Evolutionary conservation across 176 grass and related monocot genomes (phyloP).

Genomic region (Oryza nivara): DNA sequence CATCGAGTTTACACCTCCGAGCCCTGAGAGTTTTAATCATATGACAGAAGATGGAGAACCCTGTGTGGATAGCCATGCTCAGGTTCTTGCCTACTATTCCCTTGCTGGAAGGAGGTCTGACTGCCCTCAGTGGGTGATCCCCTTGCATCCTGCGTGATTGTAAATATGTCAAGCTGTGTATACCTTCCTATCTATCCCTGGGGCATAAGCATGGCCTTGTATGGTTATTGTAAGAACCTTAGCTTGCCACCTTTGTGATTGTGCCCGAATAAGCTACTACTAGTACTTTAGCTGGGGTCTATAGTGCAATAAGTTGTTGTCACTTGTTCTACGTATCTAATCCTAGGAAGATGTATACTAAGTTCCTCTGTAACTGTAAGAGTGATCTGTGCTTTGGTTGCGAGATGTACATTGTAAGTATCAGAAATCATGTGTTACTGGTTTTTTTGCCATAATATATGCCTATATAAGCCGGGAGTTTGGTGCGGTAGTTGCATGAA

Average conservation of each 20-base stretch:
- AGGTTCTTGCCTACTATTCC: conserved; percentile 90
- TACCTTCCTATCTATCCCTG: conserved; percentile 1
- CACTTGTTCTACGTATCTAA: conserved; percentile 42
- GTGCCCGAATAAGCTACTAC: conserved; percentile 48
- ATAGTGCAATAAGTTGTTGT: conserved; percentile 52
- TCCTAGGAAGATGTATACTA: conserved; percentile 41
- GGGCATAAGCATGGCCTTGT: conserved; percentile 11
- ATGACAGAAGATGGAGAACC: conserved; percentile 44
- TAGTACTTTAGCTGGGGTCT: conserved; percentile 35
- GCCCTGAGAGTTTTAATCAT: not conserved
- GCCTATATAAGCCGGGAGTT: not conserved
- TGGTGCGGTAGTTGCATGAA: not conserved
- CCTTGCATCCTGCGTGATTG: conserved; percentile 69
- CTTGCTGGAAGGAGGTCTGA: conserved; percentile 78
- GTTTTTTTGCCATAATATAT: not conserved
- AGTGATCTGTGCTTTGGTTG: not conserved
- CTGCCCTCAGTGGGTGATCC: conserved; percentile 66
- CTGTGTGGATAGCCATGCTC: conserved; percentile 53
- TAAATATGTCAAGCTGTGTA: conserved; percentile 50
- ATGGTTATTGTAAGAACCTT: conserved; percentile 36
- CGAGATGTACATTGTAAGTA: conserved; percentile 26
- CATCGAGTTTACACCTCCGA: conserved; percentile 78
- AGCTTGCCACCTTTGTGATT: conserved; percentile 33
- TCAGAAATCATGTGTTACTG: conserved; percentile 10
- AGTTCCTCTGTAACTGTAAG: not conserved